phyloP scores from a whole-genome alignment of 139 green algal genomes.

The Chlamydomonas eustigma region DNA sequence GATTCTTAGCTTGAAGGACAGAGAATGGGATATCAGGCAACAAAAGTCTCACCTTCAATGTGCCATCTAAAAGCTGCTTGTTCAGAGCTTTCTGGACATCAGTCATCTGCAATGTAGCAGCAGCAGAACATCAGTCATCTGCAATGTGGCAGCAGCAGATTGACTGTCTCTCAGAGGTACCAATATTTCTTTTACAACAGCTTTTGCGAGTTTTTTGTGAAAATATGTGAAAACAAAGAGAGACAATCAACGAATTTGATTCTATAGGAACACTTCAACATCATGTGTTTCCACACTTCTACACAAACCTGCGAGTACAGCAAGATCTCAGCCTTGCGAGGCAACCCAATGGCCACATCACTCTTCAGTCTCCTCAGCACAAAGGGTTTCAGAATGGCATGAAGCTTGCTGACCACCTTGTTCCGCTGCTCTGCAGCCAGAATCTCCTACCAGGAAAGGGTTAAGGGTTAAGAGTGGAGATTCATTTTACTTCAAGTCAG shows the following conservation, averaged over 20 bases:
- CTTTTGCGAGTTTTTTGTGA: no score
- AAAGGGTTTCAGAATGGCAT: slow-evolving; percentile 88
- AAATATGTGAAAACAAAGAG: no score
- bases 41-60: slow-evolving; percentile 48
- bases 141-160: no score
- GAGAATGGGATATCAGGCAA: no score
- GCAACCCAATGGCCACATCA: slow-evolving; percentile 80
- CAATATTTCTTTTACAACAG: no score
- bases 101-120: slow-evolving; percentile 8
- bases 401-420: slow-evolving; percentile 75
- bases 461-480: not conserved
- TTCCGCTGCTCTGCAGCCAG: slow-evolving; percentile 72
- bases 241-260: no score
- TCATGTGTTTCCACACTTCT: no score
- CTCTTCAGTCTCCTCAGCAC: slow-evolving; percentile 87
- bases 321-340: slow-evolving; percentile 83
- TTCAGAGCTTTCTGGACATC: slow-evolving; percentile 74
- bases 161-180: no score
- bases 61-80: slow-evolving; percentile 67
- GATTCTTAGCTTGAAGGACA: no score
- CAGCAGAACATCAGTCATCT: no score
- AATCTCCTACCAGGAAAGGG: slow-evolving; percentile 7
- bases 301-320: slow-evolving; percentile 86
- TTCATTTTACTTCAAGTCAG: no score
- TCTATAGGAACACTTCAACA: no score